These are phyloP conservation scores for Alternaria sp. DNA, from an alignment of 2,329 filamentous ascomycete species.

Conservation along the genomic window DNA sequence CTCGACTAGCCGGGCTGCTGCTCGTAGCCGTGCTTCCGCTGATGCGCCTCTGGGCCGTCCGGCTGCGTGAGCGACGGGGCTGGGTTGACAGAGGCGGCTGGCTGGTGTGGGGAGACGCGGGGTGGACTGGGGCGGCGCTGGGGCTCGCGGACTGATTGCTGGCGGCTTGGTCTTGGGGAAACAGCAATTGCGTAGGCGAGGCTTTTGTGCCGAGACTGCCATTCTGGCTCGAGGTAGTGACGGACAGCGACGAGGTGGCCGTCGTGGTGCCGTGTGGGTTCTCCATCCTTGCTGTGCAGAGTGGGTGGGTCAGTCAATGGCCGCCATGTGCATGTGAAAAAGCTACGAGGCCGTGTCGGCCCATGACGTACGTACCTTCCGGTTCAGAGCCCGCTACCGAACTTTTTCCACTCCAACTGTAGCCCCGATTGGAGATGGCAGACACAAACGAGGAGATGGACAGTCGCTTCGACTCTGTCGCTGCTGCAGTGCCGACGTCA, in stretches of 20 bases:
- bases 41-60: conserved; percentile 73
- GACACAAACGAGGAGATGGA: conserved; percentile 76
- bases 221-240: conserved; percentile 57
- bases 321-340: conserved; percentile 12
- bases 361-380: conserved; percentile 51
- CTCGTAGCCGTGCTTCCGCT: conserved; percentile 84
- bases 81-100: conserved; percentile 26
- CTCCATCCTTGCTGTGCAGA: conserved; percentile 36
- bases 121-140: conserved; percentile 17
- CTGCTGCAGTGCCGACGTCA: conserved; percentile 48
- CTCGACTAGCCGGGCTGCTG: conserved; percentile 76
- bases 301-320: conserved; percentile 11
- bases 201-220: conserved; percentile 49
- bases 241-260: conserved; percentile 53
- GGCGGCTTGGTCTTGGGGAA: conserved; percentile 40
- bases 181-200: conserved; percentile 50
- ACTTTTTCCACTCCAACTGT: conserved; percentile 59
- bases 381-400: conserved; percentile 56
- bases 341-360: not conserved
- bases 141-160: conserved; percentile 18
- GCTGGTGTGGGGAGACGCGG: conserved; percentile 28
- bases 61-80: conserved; percentile 48
- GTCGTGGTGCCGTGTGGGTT: conserved; percentile 50
- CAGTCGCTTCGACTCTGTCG: conserved; percentile 67
- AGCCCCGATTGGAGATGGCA: conserved; percentile 60